Percentiles rank a stretch among this genome's conserved stretches.
These are phyloP conservation scores for Myriosclerotinia duriaeana DNA, from an alignment of 2,329 filamentous ascomycete genomes.

Conservation along the genomic window DNA sequence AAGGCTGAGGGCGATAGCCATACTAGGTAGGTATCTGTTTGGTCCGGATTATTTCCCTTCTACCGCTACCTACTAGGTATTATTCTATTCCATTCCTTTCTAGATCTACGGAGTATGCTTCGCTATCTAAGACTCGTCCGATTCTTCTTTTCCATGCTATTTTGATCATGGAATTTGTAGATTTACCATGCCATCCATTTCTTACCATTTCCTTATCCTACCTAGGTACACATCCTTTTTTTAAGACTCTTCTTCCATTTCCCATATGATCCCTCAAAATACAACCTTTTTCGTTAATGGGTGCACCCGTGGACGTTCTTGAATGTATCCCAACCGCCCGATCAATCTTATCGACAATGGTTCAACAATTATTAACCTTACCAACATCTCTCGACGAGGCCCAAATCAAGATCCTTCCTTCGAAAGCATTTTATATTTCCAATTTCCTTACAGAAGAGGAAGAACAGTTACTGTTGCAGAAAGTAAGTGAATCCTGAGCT, in stretches of 20 bases:
- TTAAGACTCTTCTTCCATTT: neutral
- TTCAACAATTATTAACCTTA: constrained; percentile 25
- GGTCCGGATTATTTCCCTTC: neutral
- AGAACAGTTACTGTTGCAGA: constrained; percentile 68
- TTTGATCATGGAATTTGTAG: neutral
- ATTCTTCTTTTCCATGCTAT: neutral
- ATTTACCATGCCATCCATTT: neutral
- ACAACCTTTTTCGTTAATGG: neutral
- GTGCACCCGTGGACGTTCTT: neutral
- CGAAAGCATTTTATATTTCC: constrained; percentile 77
- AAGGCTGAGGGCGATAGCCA: too few species aligned
- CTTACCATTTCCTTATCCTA: too few species aligned
- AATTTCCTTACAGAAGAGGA: constrained; percentile 79
- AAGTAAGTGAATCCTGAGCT: constrained; percentile 50
- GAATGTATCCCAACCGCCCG: neutral
- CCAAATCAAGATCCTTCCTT: constrained; percentile 57
- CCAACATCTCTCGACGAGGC: constrained; percentile 49
- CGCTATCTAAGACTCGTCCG: neutral
- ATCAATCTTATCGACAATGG: constrained; percentile 9
- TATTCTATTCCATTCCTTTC: neutral
- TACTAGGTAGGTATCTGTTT: too few species aligned
- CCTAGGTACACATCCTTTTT: neutral
- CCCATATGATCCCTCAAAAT: neutral
- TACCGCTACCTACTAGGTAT: neutral
- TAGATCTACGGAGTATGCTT: neutral